Evolutionary conservation across 257 asterid species (phyloP), one percentile per base, ranked within the genome.

Genomic region (Nicotiana otophora): DNA sequence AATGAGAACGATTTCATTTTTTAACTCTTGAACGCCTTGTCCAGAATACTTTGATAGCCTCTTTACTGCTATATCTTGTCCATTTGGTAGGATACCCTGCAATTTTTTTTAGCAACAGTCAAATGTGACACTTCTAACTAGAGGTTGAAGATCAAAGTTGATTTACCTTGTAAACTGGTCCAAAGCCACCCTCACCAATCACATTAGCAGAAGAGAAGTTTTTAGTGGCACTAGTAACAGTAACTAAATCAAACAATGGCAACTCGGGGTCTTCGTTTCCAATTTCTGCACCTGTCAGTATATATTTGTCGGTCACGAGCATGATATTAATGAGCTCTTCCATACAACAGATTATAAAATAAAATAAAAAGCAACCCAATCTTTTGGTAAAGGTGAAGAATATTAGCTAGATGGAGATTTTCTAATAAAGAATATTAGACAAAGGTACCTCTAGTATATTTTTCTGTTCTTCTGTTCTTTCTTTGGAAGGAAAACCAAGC

Each of bases 61-160:
- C 74, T 82, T 82, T 0, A 82, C 81, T 7, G 76, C 84, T 16
- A 82, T 60, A 23, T 82, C 84, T 46, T 60, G 81, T 42, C 75
- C 84, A 34, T 16, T 42, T 26, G 7, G 39, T 39, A 82, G 26
- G 12, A 31, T 42, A 11, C 84, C 84, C 84, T 82, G 77, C 54
- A 61, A 26, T 6, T 9, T 15, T 36, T 42, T 81, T 4, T 33
- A 61, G 12, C 58, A 68, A 33, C 12, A 7, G n/a, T 26, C 28
- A 30, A n/a, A 19, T 5, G 17, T 4, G 33, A n/a, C 14, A 7
- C 23, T 60, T 61, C 10, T 10, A 63, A 19, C 54, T 33, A 19
- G n/a, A 65, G 2, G 17, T 23, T 65, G 19, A 33, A 28, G 31
- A 65, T 23, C 17, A 69, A 75, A 15, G 54, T 36, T 48, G n/a